A percentile compares a stretch with the other conserved stretches of the same genome.
These are phyloP conservation scores for Globisporangium viniferum DNA, from an alignment of 352 stramenopile genomes.

Conservation along the genomic window DNA sequence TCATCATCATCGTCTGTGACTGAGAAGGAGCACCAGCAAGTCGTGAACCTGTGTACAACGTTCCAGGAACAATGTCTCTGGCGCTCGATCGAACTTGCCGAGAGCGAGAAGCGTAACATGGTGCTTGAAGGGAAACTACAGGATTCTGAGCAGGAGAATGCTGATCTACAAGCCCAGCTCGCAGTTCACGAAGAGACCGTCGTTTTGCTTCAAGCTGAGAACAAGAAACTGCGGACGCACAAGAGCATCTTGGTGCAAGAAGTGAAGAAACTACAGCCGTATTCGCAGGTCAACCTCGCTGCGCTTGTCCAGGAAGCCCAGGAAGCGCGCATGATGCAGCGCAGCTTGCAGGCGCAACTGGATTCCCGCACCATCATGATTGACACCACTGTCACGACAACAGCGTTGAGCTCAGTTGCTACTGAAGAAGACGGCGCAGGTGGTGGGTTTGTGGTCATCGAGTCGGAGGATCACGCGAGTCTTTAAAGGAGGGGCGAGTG, in stretches of 20 bases:
- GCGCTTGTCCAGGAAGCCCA: conserved; percentile 64
- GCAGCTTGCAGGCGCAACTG: conserved; percentile 52
- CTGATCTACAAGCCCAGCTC: conserved; percentile 10
- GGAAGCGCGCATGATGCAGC: conserved; percentile 73
- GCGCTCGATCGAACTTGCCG: conserved; percentile 60
- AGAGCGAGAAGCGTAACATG: conserved; percentile 47
- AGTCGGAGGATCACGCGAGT: not conserved
- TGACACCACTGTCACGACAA: not conserved
- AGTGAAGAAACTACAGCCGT: conserved; percentile 67
- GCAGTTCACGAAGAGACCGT: conserved; percentile 7
- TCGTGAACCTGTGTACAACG: conserved; percentile 47
- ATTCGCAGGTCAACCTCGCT: conserved; percentile 59
- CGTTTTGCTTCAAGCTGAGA: conserved; percentile 27
- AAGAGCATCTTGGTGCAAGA: conserved; percentile 64
- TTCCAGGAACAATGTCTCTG: conserved; percentile 81
- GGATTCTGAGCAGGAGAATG: conserved; percentile 8
- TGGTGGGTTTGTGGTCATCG: conserved; percentile 4
- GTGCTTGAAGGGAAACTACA: conserved; percentile 20
- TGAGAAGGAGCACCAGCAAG: conserved; percentile 37
- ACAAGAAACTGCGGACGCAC: conserved; percentile 40
- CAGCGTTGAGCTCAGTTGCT: not conserved
- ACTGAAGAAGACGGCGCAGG: not conserved
- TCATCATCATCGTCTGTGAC: not conserved
- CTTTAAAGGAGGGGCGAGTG: too few species aligned
- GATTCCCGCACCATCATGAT: conserved; percentile 12